Conservation (phyloP, 225 moss, liverwort and hornwort species). For the Takakia lepidozioides region DNA sequence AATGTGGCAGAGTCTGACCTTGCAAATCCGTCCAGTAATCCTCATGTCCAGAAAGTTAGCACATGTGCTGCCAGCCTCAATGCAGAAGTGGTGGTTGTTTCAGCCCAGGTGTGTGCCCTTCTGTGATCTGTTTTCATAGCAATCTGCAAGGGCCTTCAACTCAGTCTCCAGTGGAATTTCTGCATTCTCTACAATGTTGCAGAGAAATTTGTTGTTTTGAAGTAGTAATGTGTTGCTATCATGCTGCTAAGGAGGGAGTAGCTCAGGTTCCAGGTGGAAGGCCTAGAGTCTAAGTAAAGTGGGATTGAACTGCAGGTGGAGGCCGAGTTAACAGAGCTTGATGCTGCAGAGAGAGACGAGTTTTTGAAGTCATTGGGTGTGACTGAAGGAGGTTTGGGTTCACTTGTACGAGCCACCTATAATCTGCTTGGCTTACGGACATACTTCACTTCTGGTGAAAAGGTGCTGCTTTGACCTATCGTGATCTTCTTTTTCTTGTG, state of each 20-base stretch:
- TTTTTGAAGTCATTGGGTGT: slow-evolving; percentile 89
- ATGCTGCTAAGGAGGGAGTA: too few relatives aligned
- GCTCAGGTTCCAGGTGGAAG: too few relatives aligned
- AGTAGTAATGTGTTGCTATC: too few relatives aligned
- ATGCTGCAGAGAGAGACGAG: slow-evolving; percentile 78
- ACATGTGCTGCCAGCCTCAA: slow-evolving; percentile 56
- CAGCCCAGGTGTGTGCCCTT: slow-evolving; percentile 99
- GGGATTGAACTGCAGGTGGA: slow-evolving; percentile 58
- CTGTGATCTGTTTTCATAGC: too few relatives aligned
- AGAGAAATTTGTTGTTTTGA: too few relatives aligned
- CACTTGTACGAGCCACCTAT: slow-evolving; percentile 83
- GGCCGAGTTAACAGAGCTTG: slow-evolving; percentile 92
- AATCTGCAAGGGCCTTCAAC: too few relatives aligned
- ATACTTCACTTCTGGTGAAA: slow-evolving; percentile 96
- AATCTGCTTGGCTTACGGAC: slow-evolving; percentile 85
- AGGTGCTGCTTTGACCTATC: slow-evolving; percentile 19
- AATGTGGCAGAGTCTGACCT: slow-evolving; percentile 89
- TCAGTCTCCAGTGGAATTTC: too few relatives aligned
- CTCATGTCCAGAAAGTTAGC: slow-evolving; percentile 65
- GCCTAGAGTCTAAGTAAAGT: too few relatives aligned
- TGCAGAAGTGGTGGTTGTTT: slow-evolving; percentile 88
- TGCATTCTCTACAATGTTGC: background rate
- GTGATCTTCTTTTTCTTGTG: background rate
- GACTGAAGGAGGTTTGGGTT: slow-evolving; percentile 80
- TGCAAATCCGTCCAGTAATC: slow-evolving; percentile 69